A percentile compares a stretch with the other conserved stretches of the same genome.
Conservation (phyloP, 2,329 filamentous ascomycete genomes). For the Pezizomycotina sp. region DNA sequence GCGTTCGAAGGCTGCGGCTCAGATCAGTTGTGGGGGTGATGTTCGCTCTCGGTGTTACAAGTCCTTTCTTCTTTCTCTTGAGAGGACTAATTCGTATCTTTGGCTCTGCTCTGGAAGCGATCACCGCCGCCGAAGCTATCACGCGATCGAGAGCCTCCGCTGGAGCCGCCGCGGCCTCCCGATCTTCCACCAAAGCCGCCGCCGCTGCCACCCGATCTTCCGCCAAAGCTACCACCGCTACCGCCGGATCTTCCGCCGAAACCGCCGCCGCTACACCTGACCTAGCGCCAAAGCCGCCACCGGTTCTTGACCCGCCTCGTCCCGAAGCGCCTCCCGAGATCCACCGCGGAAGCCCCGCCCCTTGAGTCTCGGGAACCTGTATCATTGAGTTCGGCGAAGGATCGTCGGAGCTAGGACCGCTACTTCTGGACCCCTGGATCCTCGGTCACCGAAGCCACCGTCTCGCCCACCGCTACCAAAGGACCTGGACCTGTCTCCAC, state of each 20-base stretch:
- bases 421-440: constrained; percentile 2
- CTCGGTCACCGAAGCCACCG: constrained; percentile 10
- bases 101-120: no score
- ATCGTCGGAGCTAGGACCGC: constrained; percentile 9
- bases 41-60: no score
- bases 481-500: no score
- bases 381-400: constrained; percentile 5
- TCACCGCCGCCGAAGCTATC: no score
- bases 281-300: not conserved
- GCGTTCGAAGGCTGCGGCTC: no score
- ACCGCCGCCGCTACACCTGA: not conserved
- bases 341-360: constrained; percentile 5
- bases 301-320: constrained; percentile 2
- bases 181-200: constrained; percentile 1
- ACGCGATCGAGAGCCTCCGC: no score
- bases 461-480: no score
- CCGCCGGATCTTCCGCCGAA: constrained; percentile 1
- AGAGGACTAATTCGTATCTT: no score
- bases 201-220: constrained; percentile 1
- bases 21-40: no score
- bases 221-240: constrained; percentile 6
- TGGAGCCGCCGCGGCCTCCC: not conserved
- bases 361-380: not conserved
- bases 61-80: no score
- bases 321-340: not conserved